Percentiles rank a stretch among this genome's conserved stretches.
Evolutionary conservation across 1,139 yeast species (phyloP).

Genomic region (Pichia sp.): DNA sequence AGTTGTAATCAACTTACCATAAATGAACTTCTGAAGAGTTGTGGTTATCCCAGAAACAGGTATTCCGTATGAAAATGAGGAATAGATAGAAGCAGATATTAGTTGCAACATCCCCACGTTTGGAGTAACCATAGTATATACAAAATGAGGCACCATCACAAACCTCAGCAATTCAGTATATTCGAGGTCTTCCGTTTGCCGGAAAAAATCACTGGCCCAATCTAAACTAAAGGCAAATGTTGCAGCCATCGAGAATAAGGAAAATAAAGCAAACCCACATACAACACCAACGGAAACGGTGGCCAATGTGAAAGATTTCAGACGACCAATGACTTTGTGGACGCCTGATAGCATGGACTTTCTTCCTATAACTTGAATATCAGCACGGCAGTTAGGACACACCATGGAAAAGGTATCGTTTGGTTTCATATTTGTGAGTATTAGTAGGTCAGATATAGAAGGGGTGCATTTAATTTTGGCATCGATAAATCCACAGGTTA

Average conservation of each 20-base stretch:
- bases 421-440: not conserved
- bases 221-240: not conserved
- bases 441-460: not conserved
- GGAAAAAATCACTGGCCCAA: slow-evolving; percentile 3
- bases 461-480: no score
- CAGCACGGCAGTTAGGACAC: not conserved
- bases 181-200: not conserved
- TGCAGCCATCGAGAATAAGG: not conserved
- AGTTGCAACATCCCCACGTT: not conserved
- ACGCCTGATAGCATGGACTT: not conserved
- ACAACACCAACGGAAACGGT: not conserved
- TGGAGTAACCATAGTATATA: slow-evolving; percentile 7
- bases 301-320: not conserved
- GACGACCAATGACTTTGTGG: not conserved
- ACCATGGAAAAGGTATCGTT: not conserved
- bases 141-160: slow-evolving; percentile 3
- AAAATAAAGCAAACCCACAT: not conserved
- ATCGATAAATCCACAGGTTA: not conserved
- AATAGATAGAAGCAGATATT: not conserved
- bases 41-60: not conserved
- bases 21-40: not conserved
- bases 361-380: not conserved
- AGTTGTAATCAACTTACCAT: not conserved
- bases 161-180: not conserved
- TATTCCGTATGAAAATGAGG: not conserved